Conservation (phyloP, 78 protist species). For the Guillardia theta region DNA sequence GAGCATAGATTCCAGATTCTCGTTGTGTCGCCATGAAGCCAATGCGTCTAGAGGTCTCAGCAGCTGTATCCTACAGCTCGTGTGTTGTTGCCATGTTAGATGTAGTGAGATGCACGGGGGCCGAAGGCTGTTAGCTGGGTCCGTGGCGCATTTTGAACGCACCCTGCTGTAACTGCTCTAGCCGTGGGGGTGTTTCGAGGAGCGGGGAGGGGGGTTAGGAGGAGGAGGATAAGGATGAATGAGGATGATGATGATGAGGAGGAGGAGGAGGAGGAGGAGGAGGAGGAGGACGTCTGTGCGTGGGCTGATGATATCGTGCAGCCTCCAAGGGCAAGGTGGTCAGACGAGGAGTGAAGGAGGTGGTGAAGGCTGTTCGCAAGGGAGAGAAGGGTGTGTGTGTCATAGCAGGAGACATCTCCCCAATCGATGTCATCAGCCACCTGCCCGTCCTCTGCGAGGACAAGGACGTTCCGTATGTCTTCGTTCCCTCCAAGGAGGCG, state of each 20-base stretch:
- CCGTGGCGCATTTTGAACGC: no score
- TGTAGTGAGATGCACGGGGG: neutral
- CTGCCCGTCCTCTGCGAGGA: neutral
- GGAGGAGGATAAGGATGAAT: neutral
- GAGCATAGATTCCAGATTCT: no score
- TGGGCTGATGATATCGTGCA: no score
- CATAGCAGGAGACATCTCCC: constrained; percentile 94
- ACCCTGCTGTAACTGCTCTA: no score
- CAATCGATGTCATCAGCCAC: constrained; percentile 29
- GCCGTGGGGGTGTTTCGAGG: neutral
- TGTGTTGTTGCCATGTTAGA: neutral
- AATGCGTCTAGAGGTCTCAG: neutral
- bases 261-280: neutral
- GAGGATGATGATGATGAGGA: neutral
- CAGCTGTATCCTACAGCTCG: neutral
- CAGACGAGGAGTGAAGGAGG: neutral
- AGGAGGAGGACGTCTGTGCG: constrained; percentile 1
- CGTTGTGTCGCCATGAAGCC: no score
- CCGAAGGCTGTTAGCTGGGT: no score
- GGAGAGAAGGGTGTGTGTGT: constrained; percentile 50
- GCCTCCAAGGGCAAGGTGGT: constrained; percentile 49
- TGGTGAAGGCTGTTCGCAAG: constrained; percentile 75
- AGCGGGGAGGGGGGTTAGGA: neutral
- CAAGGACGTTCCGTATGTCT: neutral
- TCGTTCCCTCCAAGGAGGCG: constrained; percentile 70